Evolutionary conservation across 495 filamentous ascomycete species (phyloP), one percentile per base, ranked within the genome.

Genomic region (Thermochaetoides thermophila): DNA sequence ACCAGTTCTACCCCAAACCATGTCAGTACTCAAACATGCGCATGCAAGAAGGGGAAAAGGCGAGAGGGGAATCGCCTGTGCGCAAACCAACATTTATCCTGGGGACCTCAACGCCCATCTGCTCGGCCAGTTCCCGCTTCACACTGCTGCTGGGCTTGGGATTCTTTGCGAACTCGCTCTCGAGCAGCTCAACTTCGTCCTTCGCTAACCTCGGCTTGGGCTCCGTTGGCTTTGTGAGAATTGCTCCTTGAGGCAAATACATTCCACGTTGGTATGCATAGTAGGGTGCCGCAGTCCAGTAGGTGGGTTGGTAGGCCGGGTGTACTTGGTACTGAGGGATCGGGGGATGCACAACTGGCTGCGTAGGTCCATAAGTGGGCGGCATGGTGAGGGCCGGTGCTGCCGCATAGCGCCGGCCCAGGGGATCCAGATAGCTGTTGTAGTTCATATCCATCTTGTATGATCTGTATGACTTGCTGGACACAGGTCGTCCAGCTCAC

Each of bases 101-200:
- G 10, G 77, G 72, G 34, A 82, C 60, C 32, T 83, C 81, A 19
- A 87, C 60, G 7, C 76, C 73, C 38, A 82, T 79, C 32, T 68
- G 60, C 37, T 78, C 72, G 0, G 81, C 80, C 41, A 87, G 63
- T 44, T 76, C 67, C 32, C 73, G 76, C 60, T 85, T 87, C 27
- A 69, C 67, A 35, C 74, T 74, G 53, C 75, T 84, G 43, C 70
- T 81, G 3, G 81, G 81, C 53, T 85, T 87, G 26, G 72, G 74
- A 45, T 81, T 77, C 39, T 78, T 69, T 40, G 72, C 63, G 45
- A 85, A 87, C 29, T 84, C 73, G 13, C 68, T 62, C 46, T 87
- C 81, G 32, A 87, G 53, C 14, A 74, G 69, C 40, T 82, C 79
- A 17, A 84, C 74, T 60, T 87, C 81, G 36, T 84, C 81, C 56